phyloP scores from a whole-genome alignment of 805 yeast species.

The Pichia deserticola region DNA sequence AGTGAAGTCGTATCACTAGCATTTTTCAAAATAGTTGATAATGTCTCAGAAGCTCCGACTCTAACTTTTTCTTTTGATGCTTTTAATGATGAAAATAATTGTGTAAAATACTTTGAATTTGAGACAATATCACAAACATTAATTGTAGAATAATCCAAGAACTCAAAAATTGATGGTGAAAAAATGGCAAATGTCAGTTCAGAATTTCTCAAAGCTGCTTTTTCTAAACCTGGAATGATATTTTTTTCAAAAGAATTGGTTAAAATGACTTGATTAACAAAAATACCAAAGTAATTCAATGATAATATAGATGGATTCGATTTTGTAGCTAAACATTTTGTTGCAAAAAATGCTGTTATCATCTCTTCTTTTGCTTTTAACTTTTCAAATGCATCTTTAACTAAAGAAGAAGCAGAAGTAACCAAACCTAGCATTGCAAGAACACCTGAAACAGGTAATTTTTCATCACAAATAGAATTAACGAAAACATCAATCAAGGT shows the following conservation, averaged over 20 bases:
- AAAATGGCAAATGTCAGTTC: slow-evolving; percentile 55
- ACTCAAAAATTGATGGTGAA: slow-evolving; percentile 42
- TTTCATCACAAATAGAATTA: slow-evolving; percentile 12
- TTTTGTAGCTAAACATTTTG: slow-evolving; percentile 32
- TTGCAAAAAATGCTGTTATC: slow-evolving; percentile 25
- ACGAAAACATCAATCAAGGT: slow-evolving; percentile 1
- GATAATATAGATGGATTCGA: slow-evolving; percentile 13
- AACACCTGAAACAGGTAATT: slow-evolving; percentile 16
- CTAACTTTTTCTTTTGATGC: slow-evolving; percentile 67
- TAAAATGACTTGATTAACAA: slow-evolving; percentile 8
- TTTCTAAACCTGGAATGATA: slow-evolving; percentile 53
- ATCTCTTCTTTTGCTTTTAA: slow-evolving; percentile 11
- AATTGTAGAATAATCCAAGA: slow-evolving; percentile 25
- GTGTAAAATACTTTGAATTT: slow-evolving; percentile 39
- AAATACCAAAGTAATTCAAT: slow-evolving; percentile 15
- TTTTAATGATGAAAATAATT: slow-evolving; percentile 50
- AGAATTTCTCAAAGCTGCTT: slow-evolving; percentile 70
- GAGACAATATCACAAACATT: slow-evolving; percentile 37
- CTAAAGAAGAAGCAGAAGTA: slow-evolving; percentile 3
- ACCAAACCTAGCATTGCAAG: slow-evolving; percentile 18
- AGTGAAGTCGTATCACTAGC: slow-evolving; percentile 23
- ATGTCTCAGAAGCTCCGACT: slow-evolving; percentile 34
- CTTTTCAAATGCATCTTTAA: not conserved
- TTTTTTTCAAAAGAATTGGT: slow-evolving; percentile 10
- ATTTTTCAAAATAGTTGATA: slow-evolving; percentile 18